Percentiles rank a stretch among this genome's conserved stretches.
These are phyloP conservation scores for Otatea glauca DNA, from an alignment of 176 grass and related monocot genomes.

Conservation along the genomic window DNA sequence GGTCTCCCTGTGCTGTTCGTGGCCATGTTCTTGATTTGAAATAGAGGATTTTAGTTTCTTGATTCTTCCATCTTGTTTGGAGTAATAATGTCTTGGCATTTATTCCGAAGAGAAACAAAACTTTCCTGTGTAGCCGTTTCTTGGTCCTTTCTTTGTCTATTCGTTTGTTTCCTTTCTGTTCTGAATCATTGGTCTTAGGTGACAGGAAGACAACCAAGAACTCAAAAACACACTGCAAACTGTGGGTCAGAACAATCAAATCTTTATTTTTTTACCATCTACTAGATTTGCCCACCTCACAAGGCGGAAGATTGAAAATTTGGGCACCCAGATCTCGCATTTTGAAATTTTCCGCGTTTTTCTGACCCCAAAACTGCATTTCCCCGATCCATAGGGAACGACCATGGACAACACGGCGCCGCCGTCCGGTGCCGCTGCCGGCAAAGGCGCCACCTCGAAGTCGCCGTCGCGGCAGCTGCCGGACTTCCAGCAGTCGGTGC, in stretches of 20 bases:
- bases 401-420: constrained; percentile 6
- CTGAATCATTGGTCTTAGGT: neutral
- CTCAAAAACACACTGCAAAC: neutral
- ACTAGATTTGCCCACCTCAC: neutral
- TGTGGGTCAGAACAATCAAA: neutral
- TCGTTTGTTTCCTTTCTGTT: neutral
- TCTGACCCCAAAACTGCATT: neutral
- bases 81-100: neutral
- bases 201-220: neutral
- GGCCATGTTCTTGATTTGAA: neutral
- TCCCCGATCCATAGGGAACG: constrained; percentile 3
- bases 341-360: neutral
- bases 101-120: neutral
- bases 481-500: constrained; percentile 87
- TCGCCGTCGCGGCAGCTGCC: constrained; percentile 57
- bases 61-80: neutral
- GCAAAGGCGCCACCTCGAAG: neutral
- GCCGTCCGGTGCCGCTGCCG: neutral
- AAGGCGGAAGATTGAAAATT: neutral
- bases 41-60: too few species aligned
- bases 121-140: neutral
- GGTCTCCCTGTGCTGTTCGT: neutral
- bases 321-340: constrained; percentile 14
- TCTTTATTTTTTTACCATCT: neutral
- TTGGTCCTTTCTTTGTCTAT: neutral